Evolutionary conservation across 2,329 filamentous ascomycete genomes (phyloP), one percentile per base, ranked within the genome.

Genomic region (Trichoderma aggressivum): DNA sequence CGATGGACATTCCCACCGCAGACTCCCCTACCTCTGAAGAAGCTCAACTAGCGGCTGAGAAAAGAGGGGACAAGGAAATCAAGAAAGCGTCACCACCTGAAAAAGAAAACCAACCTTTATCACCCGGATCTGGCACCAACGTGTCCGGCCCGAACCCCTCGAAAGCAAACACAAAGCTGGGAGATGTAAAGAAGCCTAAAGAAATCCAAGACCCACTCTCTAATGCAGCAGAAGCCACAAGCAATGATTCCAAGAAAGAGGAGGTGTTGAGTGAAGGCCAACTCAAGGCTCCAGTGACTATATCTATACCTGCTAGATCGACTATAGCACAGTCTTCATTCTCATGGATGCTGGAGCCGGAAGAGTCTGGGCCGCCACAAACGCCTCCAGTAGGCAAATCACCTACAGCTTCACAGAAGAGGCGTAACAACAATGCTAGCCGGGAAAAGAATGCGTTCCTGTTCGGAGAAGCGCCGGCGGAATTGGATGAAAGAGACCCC

Each of bases 331-430:
- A 92, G 74, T 93, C 92, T 8, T 91, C 90, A 5, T 94, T 93
- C 79, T 90, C 91, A 1, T 94, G 91, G 90, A 94, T 94, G 91
- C 84, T 94, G 2, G 89, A 90, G 74, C 87, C 86, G 3, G 86
- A 87, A 74, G 77, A 83, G 68, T 79, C 82, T 0, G 71, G 61
- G 12, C 75, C 72, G 53, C 74, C 76, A 63, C 71, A 78, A 70
- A 73, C 76, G 0, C 34, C 74, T 3, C 72, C 77, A 4, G 60
- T 75, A 8, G 74, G 68, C 43, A 81, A 80, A 24, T 80, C 81
- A 6, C 77, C 80, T 5, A 73, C 79, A 7, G 65, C 75, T 14
- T 76, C 77, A 71, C 78, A 85, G 72, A 81, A 80, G 73, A 85
- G 84, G 75, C 78, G 81, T 60, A 74, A 78, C 4, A 82, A 80